Evolutionary conservation across 129 eudicot genomes (phyloP).

Genomic region (Tagetes erecta): DNA sequence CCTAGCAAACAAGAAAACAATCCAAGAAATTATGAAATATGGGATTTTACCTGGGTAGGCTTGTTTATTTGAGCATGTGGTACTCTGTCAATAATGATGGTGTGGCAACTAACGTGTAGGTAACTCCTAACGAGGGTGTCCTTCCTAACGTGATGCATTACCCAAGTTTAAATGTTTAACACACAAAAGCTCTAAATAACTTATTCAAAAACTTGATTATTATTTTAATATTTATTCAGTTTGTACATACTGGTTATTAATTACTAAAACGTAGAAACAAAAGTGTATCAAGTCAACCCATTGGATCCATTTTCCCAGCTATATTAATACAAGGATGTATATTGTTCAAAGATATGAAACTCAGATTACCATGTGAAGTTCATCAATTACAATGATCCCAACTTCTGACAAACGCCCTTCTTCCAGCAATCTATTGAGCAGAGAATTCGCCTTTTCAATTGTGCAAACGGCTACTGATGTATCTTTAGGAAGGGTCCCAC

Average conservation of each 20-base stretch:
- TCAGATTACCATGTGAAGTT: conserved; percentile 88
- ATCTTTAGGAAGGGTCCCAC: conserved; percentile 96
- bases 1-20: conserved; percentile 49
- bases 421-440: conserved; percentile 84
- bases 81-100: not conserved
- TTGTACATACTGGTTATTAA: not conserved
- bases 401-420: conserved; percentile 96
- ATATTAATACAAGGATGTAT: not conserved
- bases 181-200: not conserved
- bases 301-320: not conserved
- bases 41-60: too few relatives aligned
- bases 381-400: conserved; percentile 97
- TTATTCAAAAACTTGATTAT: not conserved
- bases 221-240: not conserved
- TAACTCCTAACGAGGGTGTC: not conserved
- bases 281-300: not conserved
- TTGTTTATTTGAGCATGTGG: too few relatives aligned
- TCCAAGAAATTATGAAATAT: not conserved
- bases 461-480: conserved; percentile 99
- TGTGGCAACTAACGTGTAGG: not conserved
- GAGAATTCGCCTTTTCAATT: conserved; percentile 93
- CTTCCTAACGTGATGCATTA: not conserved
- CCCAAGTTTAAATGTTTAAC: not conserved
- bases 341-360: conserved; percentile 20
- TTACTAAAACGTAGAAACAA: not conserved